Conservation (phyloP, 2,329 filamentous ascomycete species). For the Pseudopyrenochaeta lycopersici region DNA sequence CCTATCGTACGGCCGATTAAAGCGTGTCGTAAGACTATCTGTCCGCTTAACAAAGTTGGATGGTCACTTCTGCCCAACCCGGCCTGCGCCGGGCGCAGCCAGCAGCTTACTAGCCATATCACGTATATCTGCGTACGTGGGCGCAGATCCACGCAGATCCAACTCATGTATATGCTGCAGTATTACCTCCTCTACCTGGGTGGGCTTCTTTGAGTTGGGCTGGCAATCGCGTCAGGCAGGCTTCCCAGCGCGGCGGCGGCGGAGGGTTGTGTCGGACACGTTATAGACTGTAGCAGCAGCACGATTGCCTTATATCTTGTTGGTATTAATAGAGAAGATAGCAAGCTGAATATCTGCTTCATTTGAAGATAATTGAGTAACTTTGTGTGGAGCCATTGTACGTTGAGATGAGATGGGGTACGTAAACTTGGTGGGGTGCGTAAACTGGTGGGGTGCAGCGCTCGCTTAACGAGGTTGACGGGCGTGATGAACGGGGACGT, state of each 20-base stretch:
- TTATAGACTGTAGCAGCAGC: neutral
- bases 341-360: too few species aligned
- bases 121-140: neutral
- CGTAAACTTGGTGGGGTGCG: too few species aligned
- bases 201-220: conserved; percentile 20
- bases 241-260: neutral
- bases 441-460: too few species aligned
- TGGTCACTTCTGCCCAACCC: conserved; percentile 21
- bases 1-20: conserved; percentile 13
- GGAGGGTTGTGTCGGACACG: neutral
- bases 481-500: too few species aligned
- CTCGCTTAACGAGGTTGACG: too few species aligned
- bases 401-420: too few species aligned
- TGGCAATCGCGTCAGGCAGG: conserved; percentile 15
- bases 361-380: too few species aligned
- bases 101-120: conserved; percentile 11
- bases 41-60: conserved; percentile 20
- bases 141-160: conserved; percentile 1
- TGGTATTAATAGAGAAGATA: too few species aligned
- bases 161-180: conserved; percentile 16
- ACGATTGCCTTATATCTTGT: too few species aligned
- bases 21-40: conserved; percentile 11
- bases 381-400: too few species aligned
- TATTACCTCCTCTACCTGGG: conserved; percentile 22
- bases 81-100: conserved; percentile 4